A percentile compares a stretch with the other conserved stretches of the same genome.
phyloP scores from a whole-genome alignment of 257 asterid genomes.

The Plantago elongata region DNA sequence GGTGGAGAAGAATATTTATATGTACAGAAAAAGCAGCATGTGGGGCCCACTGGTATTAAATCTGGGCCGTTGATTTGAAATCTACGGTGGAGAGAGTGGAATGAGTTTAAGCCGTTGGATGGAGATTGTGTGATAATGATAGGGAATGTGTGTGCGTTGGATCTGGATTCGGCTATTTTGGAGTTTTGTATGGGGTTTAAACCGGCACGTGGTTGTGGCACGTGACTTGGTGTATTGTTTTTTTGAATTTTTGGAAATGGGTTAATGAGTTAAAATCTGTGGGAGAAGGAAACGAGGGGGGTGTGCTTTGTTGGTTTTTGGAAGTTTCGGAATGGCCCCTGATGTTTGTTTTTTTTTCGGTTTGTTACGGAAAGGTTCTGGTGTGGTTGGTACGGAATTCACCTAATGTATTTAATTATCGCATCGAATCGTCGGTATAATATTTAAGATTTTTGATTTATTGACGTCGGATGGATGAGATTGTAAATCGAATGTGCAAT shows the following conservation, averaged over 20 bases:
- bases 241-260: not conserved
- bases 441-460: too few relatives aligned
- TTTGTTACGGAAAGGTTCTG: too few relatives aligned
- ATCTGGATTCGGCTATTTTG: constrained; percentile 37
- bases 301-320: too few relatives aligned
- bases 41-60: constrained; percentile 33
- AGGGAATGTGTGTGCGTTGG: constrained; percentile 42
- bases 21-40: constrained; percentile 18
- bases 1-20: constrained; percentile 33
- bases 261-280: not conserved
- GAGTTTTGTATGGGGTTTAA: constrained; percentile 5
- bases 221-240: not conserved
- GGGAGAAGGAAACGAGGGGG: not conserved
- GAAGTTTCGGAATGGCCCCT: too few relatives aligned
- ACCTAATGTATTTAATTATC: too few relatives aligned
- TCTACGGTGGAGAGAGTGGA: constrained; percentile 18
- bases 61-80: constrained; percentile 35
- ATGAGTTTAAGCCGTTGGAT: constrained; percentile 39
- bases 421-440: too few relatives aligned
- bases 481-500: too few relatives aligned
- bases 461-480: too few relatives aligned
- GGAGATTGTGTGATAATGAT: constrained; percentile 18
- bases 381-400: too few relatives aligned
- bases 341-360: too few relatives aligned
- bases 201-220: constrained; percentile 7